Base-by-base conservation (phyloP, 768 basidiomycete species). In the Kwoniella mangroviensis region DNA sequence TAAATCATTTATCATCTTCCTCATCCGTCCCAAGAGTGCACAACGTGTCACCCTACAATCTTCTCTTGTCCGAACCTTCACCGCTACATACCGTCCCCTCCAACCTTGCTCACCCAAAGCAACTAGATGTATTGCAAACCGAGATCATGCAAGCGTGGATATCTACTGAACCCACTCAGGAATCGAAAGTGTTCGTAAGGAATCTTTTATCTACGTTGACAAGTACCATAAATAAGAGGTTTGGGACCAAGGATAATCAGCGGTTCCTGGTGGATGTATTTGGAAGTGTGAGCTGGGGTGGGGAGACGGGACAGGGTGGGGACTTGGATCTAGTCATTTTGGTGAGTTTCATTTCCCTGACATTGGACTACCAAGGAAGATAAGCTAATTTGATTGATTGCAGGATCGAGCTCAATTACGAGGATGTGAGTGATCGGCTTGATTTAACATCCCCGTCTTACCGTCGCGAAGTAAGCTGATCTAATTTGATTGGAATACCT, bases 271-370 rank as follows among this genome's bases (percentile, higher is more conserved):
- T 83, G 10, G 82, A 83, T 52, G 76, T 79, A 17, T 83, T 81
- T 71, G 82, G 82, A 24, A 81, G 80, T 71, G 78, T 81, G 21
- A 79, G 78, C 61, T 83, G 82, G 82, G 79, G 79, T 26, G 82
- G 82, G 24, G 73, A 81, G 65, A 79, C 79, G n/a, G 80, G 80
- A 6, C 63, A 69, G 54, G 69, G 70, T 21, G 82, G 79, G 3
- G 82, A 83, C 74, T 53, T 83, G 22, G 82, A 83, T 72, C 42
- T 83, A 65, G 77, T 81, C 15, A 70, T 81, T 19, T 34, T 76
- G 57, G 79, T 77, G 63, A 70, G 73, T 63, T 24, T 15, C 1
- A 28, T n/a, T 24, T 60, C 40, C 19, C 5, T 34, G 34, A 34
- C 6, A 7, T 34, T 34, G 9, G 2, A 22, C n/a, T 7, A n/a